Evolutionary conservation across 2,329 filamentous ascomycete genomes (phyloP), one percentile per base, ranked within the genome.

Genomic region (Incumbomyces delicatus): DNA sequence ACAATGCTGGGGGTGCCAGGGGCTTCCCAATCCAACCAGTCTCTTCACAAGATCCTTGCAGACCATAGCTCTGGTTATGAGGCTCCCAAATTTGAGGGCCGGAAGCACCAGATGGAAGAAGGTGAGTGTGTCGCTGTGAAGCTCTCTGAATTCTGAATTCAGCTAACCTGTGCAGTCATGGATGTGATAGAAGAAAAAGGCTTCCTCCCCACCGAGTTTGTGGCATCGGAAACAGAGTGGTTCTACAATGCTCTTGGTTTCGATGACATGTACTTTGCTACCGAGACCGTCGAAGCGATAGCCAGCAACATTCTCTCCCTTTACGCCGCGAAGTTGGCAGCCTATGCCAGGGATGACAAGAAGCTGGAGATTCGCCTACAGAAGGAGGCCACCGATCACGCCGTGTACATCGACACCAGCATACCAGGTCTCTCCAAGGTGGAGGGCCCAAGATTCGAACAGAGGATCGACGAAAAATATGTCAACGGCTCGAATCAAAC

Each of bases 231-330:
- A 69, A 86, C 89, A 43, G 76, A 80, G 50, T 98, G 92, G 90
- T 98, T 98, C 74, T 98, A 98, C 73, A 86, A 92, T 64, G 85
- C 94, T 66, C 80, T 98, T 18, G 92, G 92, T 58, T 98, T 98
- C 59, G 92, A 98, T 61, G 92, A 95, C 74, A 90, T 94, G 69
- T 96, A 95, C 74, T 96, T 96, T 71, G 81, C 89, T 63, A 88
- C 90, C 55, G 89, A 95, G 71, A 79, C 77, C 3, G 84, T 85
- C 14, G 81, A 86, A 47, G 87, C 87, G 49, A 94, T 98, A 61
- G 85, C 88, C 57, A 94, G 83, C 65, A 88, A 95, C 64, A 89
- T 98, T 62, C 90, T 90, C 51, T 95, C 90, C 10, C 79, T 98
- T 41, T 98, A 96, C 63, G 92, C 92, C 45, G 92, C 90, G 64